These are phyloP conservation scores for Fusarium sp. DNA, from an alignment of 2,329 filamentous ascomycete species.

Conservation along the genomic window DNA sequence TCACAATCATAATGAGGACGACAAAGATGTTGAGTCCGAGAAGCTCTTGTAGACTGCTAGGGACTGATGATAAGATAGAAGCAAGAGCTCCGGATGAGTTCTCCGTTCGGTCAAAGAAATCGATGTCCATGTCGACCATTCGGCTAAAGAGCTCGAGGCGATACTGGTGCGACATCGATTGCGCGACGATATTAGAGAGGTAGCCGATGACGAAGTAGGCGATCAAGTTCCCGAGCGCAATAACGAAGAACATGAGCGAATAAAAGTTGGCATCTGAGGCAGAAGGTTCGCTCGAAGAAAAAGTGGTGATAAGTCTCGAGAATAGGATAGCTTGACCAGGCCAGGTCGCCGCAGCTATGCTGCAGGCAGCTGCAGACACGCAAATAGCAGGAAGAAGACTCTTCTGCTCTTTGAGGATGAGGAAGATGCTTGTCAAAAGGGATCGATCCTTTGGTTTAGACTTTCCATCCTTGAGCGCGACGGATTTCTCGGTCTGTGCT, in stretches of 20 bases:
- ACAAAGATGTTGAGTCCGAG: conserved; percentile 61
- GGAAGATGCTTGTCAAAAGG: conserved; percentile 23
- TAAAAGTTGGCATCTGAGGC: conserved; percentile 55
- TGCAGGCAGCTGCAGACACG: background rate
- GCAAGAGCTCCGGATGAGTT: conserved; percentile 55
- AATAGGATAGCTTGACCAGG: conserved; percentile 55
- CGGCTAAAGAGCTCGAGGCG: conserved; percentile 51
- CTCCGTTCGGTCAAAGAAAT: conserved; percentile 55
- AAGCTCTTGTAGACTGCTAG: conserved; percentile 62
- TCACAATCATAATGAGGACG: conserved; percentile 60
- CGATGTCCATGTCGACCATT: conserved; percentile 59
- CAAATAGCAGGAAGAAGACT: conserved; percentile 19
- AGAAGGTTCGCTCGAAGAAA: conserved; percentile 31
- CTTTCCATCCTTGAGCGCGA: background rate
- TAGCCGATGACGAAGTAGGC: conserved; percentile 43
- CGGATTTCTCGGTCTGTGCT: conserved; percentile 14
- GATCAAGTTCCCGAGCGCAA: conserved; percentile 43
- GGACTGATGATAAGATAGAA: conserved; percentile 51
- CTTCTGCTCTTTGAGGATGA: conserved; percentile 35
- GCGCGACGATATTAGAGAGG: conserved; percentile 36
- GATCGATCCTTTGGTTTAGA: background rate
- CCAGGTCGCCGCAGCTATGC: conserved; percentile 48
- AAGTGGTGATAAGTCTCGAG: conserved; percentile 50
- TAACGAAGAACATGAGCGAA: conserved; percentile 52
- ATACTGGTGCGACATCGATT: conserved; percentile 45